phyloP scores from a whole-genome alignment of 208 protist species.

The Leishmania amazonensis region DNA sequence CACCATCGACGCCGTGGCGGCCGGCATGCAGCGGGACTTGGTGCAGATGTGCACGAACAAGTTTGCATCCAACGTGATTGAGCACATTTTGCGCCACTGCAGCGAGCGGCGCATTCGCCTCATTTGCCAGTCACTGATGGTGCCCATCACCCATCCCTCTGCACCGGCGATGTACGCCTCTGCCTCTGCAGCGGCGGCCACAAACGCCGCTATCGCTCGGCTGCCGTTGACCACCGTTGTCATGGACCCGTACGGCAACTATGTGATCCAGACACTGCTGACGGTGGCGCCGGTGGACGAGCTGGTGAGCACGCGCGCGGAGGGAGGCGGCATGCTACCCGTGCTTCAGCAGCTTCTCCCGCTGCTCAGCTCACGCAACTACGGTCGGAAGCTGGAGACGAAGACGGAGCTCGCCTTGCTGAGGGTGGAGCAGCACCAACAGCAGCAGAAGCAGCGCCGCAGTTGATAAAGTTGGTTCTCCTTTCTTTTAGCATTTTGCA shows the following conservation, averaged over 20 bases:
- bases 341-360: constrained; percentile 45
- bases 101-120: constrained; percentile 44
- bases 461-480: not conserved
- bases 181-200: not conserved
- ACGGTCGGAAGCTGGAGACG: constrained; percentile 62
- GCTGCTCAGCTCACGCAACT: constrained; percentile 52
- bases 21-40: constrained; percentile 32
- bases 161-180: not conserved
- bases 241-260: constrained; percentile 96
- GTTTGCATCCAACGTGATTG: constrained; percentile 97
- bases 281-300: constrained; percentile 74
- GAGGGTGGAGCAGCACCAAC: constrained; percentile 38
- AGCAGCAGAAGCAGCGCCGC: constrained; percentile 19
- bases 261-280: constrained; percentile 97
- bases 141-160: not conserved
- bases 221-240: constrained; percentile 72
- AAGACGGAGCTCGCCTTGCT: constrained; percentile 56
- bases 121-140: constrained; percentile 54
- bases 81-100: constrained; percentile 91
- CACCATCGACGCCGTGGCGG: constrained; percentile 53
- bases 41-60: constrained; percentile 92
- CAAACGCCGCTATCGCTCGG: constrained; percentile 7
- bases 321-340: constrained; percentile 39
- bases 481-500: not conserved
- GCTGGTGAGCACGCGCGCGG: constrained; percentile 27